Evolutionary conservation across 805 yeast species (phyloP).

Genomic region (Tetrapisispora arboricola): DNA sequence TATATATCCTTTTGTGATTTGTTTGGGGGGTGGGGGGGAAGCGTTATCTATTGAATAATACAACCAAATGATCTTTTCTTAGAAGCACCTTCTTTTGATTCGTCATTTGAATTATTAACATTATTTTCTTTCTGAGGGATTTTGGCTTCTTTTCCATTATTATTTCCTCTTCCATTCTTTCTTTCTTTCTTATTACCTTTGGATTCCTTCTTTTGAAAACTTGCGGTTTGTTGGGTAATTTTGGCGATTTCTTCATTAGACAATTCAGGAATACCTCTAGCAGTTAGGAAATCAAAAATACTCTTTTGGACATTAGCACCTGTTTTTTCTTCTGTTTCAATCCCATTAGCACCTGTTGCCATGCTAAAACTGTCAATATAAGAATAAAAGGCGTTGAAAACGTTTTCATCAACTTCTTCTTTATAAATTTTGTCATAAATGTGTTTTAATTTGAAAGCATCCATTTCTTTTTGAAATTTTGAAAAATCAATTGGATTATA

Average conservation of each 20-base stretch:
- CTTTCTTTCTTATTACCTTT: neutral
- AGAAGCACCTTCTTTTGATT: neutral
- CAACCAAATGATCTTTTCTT: constrained; percentile 1
- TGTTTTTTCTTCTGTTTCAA: constrained; percentile 24
- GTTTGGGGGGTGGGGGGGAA: no score
- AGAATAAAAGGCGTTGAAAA: constrained; percentile 81
- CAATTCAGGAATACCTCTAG: constrained; percentile 30
- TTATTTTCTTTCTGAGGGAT: neutral
- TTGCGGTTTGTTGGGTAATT: neutral
- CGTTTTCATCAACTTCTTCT: constrained; percentile 82
- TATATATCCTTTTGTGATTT: no score
- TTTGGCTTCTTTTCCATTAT: neutral
- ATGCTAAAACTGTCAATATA: constrained; percentile 71
- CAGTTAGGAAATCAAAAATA: constrained; percentile 34
- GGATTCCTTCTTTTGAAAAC: constrained; percentile 1
- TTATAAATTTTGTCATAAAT: constrained; percentile 88
- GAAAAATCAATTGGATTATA: constrained; percentile 65
- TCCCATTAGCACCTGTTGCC: constrained; percentile 43
- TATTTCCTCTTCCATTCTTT: neutral
- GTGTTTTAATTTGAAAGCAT: constrained; percentile 73
- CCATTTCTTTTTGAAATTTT: constrained; percentile 58
- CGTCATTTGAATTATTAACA: neutral
- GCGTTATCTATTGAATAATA: constrained; percentile 1
- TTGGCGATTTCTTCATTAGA: neutral
- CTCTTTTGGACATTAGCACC: constrained; percentile 25